Evolutionary conservation across 129 eudicot species (phyloP), one percentile per base, ranked within the genome.

Genomic region (Deinandra increscens): DNA sequence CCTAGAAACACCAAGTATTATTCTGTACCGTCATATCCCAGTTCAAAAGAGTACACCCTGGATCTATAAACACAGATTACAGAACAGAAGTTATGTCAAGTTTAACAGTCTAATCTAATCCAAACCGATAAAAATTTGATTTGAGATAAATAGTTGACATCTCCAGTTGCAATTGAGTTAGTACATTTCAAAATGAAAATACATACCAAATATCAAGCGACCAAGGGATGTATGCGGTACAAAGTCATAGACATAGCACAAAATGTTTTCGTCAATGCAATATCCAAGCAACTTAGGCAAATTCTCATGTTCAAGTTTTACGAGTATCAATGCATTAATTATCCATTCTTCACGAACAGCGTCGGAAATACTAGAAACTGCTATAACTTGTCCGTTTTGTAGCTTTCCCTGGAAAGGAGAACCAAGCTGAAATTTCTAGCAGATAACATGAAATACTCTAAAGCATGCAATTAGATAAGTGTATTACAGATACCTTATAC

Each of bases 401-500:
- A n/a, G n/a, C n/a, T n/a, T n/a, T n/a, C n/a, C n/a, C n/a, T n/a
- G n/a, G n/a, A n/a, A n/a, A n/a, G n/a, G n/a, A n/a, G n/a, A n/a
- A n/a, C n/a, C n/a, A n/a, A n/a, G n/a, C n/a, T n/a, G 17, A 17
- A 36, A 50, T 38, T 36, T 50, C 13, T 17, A 11, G 73, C 19
- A 69, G 6, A 11, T 37, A 53, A 33, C 0, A 36, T 2, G 63
- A 66, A 51, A 36, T 20, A 10, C 4, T 33, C 29, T 9, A 6
- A 18, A 18, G 7, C 45, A 34, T n/a, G n/a, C 31, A 17, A 31
- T 34, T 9, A 45, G 5, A 33, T 15, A 5, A 11, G 7, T 48
- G 46, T 33, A 10, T 20, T 51, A n/a, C 22, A 39, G 37, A 53
- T 54, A 53, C 74, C 74, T 69, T 69, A 38, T 69, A 69, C 74